Conservation (phyloP, 768 basidiomycete species). For the Mycena vitilis region DNA sequence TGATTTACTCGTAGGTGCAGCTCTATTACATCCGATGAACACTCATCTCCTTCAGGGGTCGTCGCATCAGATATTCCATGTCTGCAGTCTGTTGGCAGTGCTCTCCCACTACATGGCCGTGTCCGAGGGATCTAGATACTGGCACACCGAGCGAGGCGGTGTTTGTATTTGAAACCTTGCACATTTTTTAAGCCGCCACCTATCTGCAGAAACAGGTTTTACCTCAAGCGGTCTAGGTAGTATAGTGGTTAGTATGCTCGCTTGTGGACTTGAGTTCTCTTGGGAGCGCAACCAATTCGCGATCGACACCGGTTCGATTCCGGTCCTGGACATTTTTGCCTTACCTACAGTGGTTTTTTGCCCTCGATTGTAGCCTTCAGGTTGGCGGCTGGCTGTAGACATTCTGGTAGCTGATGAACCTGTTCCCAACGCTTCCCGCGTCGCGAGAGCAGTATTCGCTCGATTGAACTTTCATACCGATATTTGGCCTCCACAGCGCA, state of each 20-base stretch:
- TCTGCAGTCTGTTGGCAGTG: slow-evolving; percentile 2
- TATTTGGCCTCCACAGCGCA: no score
- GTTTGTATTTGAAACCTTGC: not conserved
- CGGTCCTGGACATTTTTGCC: slow-evolving; percentile 30
- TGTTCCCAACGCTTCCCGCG: no score
- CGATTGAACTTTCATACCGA: no score
- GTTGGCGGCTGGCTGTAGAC: no score
- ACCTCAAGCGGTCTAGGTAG: slow-evolving; percentile 31
- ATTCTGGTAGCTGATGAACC: no score
- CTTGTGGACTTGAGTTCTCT: slow-evolving; percentile 26
- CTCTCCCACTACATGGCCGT: not conserved
- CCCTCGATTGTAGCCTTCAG: no score
- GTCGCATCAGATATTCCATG: not conserved
- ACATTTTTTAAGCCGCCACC: no score
- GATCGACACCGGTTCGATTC: slow-evolving; percentile 36
- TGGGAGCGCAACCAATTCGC: not conserved
- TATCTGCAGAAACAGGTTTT: no score
- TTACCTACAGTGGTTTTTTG: no score
- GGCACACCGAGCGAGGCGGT: not conserved
- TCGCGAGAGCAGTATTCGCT: no score
- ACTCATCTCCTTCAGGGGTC: not conserved
- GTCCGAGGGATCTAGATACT: slow-evolving; percentile 1
- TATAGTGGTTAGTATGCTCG: slow-evolving; percentile 40
- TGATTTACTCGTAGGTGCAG: not conserved
- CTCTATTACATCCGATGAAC: not conserved